phyloP scores from a whole-genome alignment of 306 rosid genomes.

The Sophora flavescens region DNA sequence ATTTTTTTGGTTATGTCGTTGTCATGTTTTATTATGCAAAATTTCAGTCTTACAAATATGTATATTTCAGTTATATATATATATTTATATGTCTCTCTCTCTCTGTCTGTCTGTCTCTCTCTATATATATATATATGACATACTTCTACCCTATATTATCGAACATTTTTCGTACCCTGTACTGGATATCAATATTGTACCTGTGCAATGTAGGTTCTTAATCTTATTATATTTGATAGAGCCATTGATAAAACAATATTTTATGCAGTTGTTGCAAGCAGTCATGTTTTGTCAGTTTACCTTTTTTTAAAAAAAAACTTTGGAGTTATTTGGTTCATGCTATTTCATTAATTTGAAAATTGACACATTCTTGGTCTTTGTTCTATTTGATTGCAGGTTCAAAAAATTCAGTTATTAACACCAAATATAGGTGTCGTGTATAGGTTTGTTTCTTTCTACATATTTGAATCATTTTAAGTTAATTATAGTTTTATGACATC shows the following conservation, averaged over 20 bases:
- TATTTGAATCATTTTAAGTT: constrained; percentile 42
- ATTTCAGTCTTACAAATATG: too few relatives aligned
- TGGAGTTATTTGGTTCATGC: constrained; percentile 5
- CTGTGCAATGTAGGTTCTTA: neutral
- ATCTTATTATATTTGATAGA: neutral
- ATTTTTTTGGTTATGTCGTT: too few relatives aligned
- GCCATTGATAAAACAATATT: neutral
- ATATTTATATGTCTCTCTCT: too few relatives aligned
- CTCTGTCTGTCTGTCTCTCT: too few relatives aligned
- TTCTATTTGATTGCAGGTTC: constrained; percentile 67
- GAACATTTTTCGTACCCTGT: too few relatives aligned
- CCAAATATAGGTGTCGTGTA: constrained; percentile 96
- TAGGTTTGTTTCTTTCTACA: constrained; percentile 62
- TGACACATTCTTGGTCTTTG: constrained; percentile 13
- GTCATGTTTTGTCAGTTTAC: neutral
- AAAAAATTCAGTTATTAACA: constrained; percentile 85
- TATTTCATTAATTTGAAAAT: constrained; percentile 14
- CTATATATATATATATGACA: too few relatives aligned
- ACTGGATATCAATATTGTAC: too few relatives aligned
- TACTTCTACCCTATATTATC: too few relatives aligned
- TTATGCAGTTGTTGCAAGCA: neutral
- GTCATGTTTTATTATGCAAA: too few relatives aligned
- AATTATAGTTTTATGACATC: constrained; percentile 24
- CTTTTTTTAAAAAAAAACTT: neutral
- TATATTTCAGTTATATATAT: too few relatives aligned